phyloP scores from a whole-genome alignment of 345 rosid species.

The Hevea brasiliensis region DNA sequence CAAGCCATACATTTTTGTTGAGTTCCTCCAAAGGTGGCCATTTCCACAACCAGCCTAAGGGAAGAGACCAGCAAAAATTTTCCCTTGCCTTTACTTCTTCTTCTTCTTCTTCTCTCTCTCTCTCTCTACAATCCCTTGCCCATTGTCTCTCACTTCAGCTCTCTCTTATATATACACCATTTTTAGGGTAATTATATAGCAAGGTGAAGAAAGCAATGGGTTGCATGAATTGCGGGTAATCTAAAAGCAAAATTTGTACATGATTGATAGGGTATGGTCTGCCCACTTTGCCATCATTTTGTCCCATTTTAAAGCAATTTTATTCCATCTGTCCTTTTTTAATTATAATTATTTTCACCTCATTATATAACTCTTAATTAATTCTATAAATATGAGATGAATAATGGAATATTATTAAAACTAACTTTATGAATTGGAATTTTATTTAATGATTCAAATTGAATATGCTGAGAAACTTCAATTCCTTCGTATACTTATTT shows the following conservation, averaged over 20 bases:
- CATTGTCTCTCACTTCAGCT: neutral
- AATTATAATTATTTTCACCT: too few species aligned
- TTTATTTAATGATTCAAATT: too few species aligned
- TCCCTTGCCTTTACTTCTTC: neutral
- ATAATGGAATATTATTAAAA: too few species aligned
- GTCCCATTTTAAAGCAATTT: slow-evolving; percentile 37
- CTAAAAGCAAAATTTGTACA: slow-evolving; percentile 21
- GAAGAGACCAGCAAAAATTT: neutral
- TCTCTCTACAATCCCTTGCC: neutral
- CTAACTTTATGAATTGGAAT: too few species aligned
- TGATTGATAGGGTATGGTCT: slow-evolving; percentile 17
- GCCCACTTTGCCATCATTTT: slow-evolving; percentile 25
- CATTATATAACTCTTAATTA: too few species aligned
- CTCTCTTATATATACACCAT: too few species aligned
- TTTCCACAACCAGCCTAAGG: neutral
- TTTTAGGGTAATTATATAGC: neutral
- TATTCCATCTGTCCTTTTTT: neutral
- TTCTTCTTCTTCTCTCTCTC: neutral
- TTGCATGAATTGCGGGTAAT: slow-evolving; percentile 30
- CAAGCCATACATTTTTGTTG: slow-evolving; percentile 63
- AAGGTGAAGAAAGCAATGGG: neutral
- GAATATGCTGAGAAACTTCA: too few species aligned
- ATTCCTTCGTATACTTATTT: too few species aligned
- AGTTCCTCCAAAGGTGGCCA: slow-evolving; percentile 39
- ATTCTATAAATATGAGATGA: too few species aligned